A percentile compares a stretch with the other conserved stretches of the same genome.
phyloP scores from a whole-genome alignment of 192 early-diverging fungal species.

The Oehlia diaphana region DNA sequence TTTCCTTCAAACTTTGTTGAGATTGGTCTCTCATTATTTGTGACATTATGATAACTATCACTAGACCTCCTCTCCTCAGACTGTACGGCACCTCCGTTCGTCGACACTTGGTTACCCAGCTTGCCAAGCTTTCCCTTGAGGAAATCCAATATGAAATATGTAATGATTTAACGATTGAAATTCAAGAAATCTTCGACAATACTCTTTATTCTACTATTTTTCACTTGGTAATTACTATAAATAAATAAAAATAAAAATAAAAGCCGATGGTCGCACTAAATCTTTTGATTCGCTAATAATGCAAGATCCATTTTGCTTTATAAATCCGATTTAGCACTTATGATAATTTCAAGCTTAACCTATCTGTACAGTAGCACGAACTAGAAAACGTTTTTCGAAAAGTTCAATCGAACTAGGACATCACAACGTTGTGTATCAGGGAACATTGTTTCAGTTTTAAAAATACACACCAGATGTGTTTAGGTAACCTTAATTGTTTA shows the following conservation, averaged over 20 bases:
- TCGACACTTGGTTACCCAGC: slow-evolving; percentile 21
- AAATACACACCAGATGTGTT: neutral
- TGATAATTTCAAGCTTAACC: neutral
- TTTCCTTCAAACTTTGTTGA: slow-evolving; percentile 2
- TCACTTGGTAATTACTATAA: neutral
- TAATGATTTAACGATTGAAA: neutral
- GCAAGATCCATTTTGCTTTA: neutral
- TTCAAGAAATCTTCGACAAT: neutral
- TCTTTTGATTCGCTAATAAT: neutral
- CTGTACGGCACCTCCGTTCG: slow-evolving; percentile 10
- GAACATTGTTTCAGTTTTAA: neutral
- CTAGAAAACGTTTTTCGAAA: neutral
- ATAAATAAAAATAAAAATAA: neutral
- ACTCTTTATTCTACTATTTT: neutral
- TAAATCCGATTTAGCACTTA: neutral
- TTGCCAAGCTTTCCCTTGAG: slow-evolving; percentile 21
- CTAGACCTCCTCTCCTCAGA: neutral
- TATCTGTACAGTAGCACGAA: neutral
- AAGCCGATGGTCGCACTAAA: neutral
- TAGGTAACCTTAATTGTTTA: no score
- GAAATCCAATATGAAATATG: slow-evolving; percentile 16
- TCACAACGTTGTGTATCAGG: neutral
- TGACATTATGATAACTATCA: neutral
- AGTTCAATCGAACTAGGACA: neutral
- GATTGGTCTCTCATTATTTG: neutral